Evolutionary conservation across 2,329 filamentous ascomycete genomes (phyloP), one percentile per base, ranked within the genome.

Genomic region (Allantophomopsis lycopodina): DNA sequence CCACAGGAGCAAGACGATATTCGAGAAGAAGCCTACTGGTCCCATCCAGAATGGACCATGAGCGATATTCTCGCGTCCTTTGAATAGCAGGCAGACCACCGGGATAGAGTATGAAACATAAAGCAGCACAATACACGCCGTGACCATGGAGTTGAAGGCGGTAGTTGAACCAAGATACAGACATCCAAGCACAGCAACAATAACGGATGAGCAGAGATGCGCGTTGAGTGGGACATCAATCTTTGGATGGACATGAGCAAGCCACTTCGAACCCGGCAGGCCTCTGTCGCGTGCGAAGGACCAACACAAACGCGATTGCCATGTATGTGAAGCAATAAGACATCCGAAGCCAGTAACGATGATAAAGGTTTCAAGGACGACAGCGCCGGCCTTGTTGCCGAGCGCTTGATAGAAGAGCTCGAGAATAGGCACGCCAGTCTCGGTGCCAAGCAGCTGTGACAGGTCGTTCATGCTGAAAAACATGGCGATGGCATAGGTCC

Each of bases 171-270:
- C 64, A 0, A 64, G 54, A 39, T 65, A 66, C 4, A 66, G 50
- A 1, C 66, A 52, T 2, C 63, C 63, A 35, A 66, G 65, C 13
- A 60, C 46, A 7, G 60, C 52, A 42, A 65, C 65, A 48, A 66
- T 65, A 11, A 55, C 46, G 23, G 52, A 59, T 15, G 56, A 58
- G 8, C 62, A 40, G 6, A 63, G 14, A 14, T 66, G 61, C 2
- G 61, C 54, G 15, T 83, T 79, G 14, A 84, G 55, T 0, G 79
- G 79, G 2, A 82, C 69, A 1, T 71, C 69, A 0, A 82, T 64
- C 14, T 55, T 63, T 0, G 66, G 61, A 49, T 83, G 73, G 1
- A 83, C 69, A 34, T 62, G 65, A 41, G 73, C 67, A 44, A 81
- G 77, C 48, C 75, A 58, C 1, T 52, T 57, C 7, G 73, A 78